Percentiles rank a stretch among this genome's conserved stretches.
Evolutionary conservation across 1,139 yeast species (phyloP).

Genomic region (Trichomonascaceae sp.): DNA sequence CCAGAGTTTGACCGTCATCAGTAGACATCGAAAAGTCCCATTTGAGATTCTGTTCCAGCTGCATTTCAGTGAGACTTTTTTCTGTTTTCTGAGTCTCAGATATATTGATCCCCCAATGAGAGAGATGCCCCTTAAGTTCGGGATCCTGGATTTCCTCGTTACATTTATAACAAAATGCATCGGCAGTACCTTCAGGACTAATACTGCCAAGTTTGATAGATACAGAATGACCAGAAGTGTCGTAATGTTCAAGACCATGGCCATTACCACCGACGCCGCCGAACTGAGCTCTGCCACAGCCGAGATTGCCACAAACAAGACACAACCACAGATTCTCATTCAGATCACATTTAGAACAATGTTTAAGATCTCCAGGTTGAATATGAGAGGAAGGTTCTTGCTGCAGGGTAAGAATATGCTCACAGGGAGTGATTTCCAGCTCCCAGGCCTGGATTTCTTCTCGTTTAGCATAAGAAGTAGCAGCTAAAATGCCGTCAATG

Average conservation of each 20-base stretch:
- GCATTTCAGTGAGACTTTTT: constrained; percentile 78
- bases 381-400: constrained; percentile 31
- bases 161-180: constrained; percentile 82
- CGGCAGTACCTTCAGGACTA: constrained; percentile 58
- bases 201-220: constrained; percentile 90
- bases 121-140: constrained; percentile 43
- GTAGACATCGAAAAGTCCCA: constrained; percentile 89
- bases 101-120: constrained; percentile 65
- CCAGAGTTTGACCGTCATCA: constrained; percentile 58
- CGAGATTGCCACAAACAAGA: constrained; percentile 77
- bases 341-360: constrained; percentile 64
- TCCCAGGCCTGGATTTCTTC: constrained; percentile 91
- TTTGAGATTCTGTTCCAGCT: constrained; percentile 83
- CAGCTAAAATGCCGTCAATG: constrained; percentile 48
- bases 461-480: constrained; percentile 60
- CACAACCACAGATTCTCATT: constrained; percentile 86
- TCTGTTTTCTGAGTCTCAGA: constrained; percentile 60
- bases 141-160: constrained; percentile 85
- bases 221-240: constrained; percentile 56
- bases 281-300: constrained; percentile 91
- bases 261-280: constrained; percentile 92
- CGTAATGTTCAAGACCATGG: constrained; percentile 74
- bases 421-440: constrained; percentile 74
- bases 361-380: constrained; percentile 21
- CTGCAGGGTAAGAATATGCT: constrained; percentile 54